Conservation (phyloP, 2,329 filamentous ascomycete species). For the Fusarium cicatricum region DNA sequence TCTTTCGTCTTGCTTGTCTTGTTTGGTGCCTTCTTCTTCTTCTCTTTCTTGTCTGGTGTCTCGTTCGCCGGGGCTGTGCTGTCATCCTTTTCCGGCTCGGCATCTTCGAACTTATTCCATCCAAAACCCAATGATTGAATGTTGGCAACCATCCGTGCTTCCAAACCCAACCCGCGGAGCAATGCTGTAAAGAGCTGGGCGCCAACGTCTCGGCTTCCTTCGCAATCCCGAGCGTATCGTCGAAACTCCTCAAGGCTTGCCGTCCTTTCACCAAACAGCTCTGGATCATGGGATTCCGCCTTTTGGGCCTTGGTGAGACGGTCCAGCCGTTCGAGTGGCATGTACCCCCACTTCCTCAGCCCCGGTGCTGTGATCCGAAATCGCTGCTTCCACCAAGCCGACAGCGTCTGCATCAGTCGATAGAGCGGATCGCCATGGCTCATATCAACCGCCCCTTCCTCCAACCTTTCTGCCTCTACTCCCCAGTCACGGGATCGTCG, state of each 20-base stretch:
- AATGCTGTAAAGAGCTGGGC: conserved; percentile 91
- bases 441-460: conserved; percentile 76
- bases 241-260: conserved; percentile 73
- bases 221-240: conserved; percentile 70
- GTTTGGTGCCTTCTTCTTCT: conserved; percentile 6
- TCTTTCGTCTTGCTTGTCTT: conserved; percentile 1
- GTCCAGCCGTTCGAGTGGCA: conserved; percentile 77
- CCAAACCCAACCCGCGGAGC: conserved; percentile 79
- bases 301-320: conserved; percentile 76
- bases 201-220: conserved; percentile 87
- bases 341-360: conserved; percentile 89
- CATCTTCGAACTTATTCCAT: conserved; percentile 88
- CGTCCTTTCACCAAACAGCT: conserved; percentile 80
- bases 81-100: conserved; percentile 59
- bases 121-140: conserved; percentile 89
- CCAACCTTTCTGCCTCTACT: conserved; percentile 71
- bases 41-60: conserved; percentile 16
- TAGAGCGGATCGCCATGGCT: conserved; percentile 85
- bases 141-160: conserved; percentile 83
- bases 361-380: conserved; percentile 82
- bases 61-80: not conserved
- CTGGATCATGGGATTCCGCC: conserved; percentile 66
- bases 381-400: conserved; percentile 86
- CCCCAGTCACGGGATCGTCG: conserved; percentile 71
- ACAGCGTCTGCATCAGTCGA: conserved; percentile 76